A percentile compares a stretch with the other conserved stretches of the same genome.
phyloP scores from a whole-genome alignment of 148 eudicot genomes.

The Fagopyrum homotropicum region DNA sequence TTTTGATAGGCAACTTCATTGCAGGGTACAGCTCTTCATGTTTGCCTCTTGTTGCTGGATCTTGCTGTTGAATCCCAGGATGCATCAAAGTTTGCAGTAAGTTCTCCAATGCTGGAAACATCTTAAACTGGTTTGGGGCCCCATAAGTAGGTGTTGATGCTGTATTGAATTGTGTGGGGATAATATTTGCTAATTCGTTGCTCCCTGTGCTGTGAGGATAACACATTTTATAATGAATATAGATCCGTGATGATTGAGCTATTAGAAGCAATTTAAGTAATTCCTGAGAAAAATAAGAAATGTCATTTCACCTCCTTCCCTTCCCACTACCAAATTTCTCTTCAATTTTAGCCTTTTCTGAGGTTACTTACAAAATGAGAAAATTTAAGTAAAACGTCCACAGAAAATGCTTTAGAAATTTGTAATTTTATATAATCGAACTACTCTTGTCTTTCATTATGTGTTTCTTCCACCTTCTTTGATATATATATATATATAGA shows the following conservation, averaged over 20 bases:
- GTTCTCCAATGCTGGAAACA: slow-evolving; percentile 19
- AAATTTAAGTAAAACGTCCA: no score
- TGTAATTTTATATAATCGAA: no score
- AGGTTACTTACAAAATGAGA: no score
- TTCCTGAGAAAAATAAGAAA: not conserved
- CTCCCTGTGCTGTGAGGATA: not conserved
- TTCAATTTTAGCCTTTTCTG: no score
- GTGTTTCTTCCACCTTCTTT: not conserved
- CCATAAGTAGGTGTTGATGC: not conserved
- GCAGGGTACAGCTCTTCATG: slow-evolving; percentile 75
- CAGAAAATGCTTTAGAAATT: no score
- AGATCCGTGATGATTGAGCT: not conserved
- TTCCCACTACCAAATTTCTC: no score
- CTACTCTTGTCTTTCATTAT: not conserved
- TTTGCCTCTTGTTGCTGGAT: slow-evolving; percentile 84
- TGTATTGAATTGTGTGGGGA: not conserved
- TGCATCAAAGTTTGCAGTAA: slow-evolving; percentile 66
- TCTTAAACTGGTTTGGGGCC: not conserved
- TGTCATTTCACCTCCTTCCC: no score
- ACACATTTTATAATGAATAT: no score
- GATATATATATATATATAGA: no score
- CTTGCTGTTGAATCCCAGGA: slow-evolving; percentile 62
- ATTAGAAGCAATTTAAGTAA: not conserved
- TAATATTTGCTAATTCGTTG: not conserved
- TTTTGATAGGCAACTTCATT: not conserved